Evolutionary conservation across 2,329 filamentous ascomycete species (phyloP).

Genomic region (Fusarium sp.): DNA sequence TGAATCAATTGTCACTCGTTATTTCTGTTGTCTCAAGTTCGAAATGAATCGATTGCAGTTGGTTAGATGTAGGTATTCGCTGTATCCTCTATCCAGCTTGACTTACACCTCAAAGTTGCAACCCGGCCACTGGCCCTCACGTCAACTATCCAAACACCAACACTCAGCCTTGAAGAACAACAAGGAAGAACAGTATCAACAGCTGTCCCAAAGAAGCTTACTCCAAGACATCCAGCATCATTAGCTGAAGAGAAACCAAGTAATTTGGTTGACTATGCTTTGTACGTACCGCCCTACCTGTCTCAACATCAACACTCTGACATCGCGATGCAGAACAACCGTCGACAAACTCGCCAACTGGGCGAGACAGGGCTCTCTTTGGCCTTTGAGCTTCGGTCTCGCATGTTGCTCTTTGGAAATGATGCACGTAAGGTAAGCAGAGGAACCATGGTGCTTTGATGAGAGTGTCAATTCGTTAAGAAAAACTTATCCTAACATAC

Average conservation of each 20-base stretch:
- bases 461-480: neutral
- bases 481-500: neutral
- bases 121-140: constrained; percentile 5
- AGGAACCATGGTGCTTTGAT: neutral
- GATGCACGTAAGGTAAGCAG: constrained; percentile 62
- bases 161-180: neutral
- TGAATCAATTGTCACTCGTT: rapidly evolving
- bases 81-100: neutral
- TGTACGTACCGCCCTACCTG: neutral
- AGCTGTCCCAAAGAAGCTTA: neutral
- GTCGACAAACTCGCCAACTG: constrained; percentile 67
- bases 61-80: constrained; percentile 1
- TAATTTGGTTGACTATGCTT: constrained; percentile 27
- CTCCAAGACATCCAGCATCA: neutral
- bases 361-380: constrained; percentile 68
- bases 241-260: constrained; percentile 21
- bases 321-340: constrained; percentile 54
- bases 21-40: rapidly evolving
- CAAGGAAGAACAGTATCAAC: neutral
- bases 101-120: constrained; percentile 24
- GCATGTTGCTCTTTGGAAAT: constrained; percentile 72
- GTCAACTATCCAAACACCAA: neutral
- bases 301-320: neutral
- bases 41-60: constrained; percentile 4
- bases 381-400: constrained; percentile 71